Conservation (phyloP, 176 grass and related monocot species). For the Pontederia paniculata region DNA sequence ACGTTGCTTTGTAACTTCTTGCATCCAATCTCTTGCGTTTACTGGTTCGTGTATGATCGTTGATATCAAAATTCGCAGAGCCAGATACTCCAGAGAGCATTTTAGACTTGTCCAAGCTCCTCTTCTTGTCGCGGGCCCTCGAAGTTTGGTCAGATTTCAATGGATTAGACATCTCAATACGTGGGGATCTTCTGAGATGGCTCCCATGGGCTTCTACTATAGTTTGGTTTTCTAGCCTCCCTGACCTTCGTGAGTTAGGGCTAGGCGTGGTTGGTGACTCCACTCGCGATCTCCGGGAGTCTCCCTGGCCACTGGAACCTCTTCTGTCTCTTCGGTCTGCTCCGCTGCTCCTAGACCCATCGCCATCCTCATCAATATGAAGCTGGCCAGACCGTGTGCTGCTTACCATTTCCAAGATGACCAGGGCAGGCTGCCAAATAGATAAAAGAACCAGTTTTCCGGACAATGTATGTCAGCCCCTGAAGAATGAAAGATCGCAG, state of each 20-base stretch:
- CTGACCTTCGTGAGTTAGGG: constrained; percentile 15
- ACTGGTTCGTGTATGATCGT: constrained; percentile 5
- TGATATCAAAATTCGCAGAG: neutral
- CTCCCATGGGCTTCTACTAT: constrained; percentile 17
- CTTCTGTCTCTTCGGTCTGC: too few relatives aligned
- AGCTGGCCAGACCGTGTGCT: too few relatives aligned
- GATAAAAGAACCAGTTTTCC: too few relatives aligned
- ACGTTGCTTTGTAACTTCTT: constrained; percentile 24
- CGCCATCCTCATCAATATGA: too few relatives aligned
- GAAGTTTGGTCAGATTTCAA: neutral
- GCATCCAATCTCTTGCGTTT: constrained; percentile 28
- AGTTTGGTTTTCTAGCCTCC: constrained; percentile 2
- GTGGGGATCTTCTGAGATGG: neutral
- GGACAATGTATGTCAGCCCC: too few relatives aligned
- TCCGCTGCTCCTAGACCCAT: too few relatives aligned
- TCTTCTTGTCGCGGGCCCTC: too few relatives aligned
- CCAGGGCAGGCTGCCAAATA: too few relatives aligned
- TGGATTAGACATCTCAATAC: neutral
- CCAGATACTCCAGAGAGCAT: constrained; percentile 13
- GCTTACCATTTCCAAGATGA: too few relatives aligned
- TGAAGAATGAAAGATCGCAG: too few relatives aligned
- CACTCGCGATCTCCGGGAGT: too few relatives aligned
- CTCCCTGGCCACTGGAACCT: too few relatives aligned
- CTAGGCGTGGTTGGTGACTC: constrained; percentile 2
- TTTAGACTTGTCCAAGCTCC: constrained; percentile 16